Base-by-base conservation (phyloP, 2,329 filamentous ascomycete species). In the Penicillium rolfsii region DNA sequence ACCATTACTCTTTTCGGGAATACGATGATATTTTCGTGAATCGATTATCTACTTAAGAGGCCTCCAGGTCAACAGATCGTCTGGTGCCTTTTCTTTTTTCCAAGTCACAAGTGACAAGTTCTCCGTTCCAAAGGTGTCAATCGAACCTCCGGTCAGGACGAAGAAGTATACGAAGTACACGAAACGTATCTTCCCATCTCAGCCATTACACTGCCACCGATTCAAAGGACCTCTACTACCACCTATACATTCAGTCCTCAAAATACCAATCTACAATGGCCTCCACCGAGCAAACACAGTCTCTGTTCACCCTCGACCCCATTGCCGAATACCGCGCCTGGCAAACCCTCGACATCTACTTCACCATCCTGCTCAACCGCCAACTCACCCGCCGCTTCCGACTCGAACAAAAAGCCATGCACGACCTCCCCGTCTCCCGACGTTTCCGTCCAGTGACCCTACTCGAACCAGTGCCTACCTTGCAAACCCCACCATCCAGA, bases 281-380 rank as follows among this genome's bases (percentile, higher is more conserved):
- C 19, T 5, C 52, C 35, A 8, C 40, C 52, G 22, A 12, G 2
- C 8, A 52, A 52, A 14, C 26, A 16, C 43, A 55, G 28, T 9
- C 45, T 19, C 48, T 46, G 2, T 38, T 28, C 26, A 35, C 59
- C 2, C 63, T 68, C 14, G 67, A 70, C 56, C 58, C 67, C 5
- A 53, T 60, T 48, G 67, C 67, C 41, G 54, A 61, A 64, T 70
- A 52, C 45, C 65, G 67, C 53, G 67, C 61, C 61, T 68, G 55
- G 43, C 61, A 69, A 64, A 55, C 64, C 33, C 52, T 70, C 26
- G 49, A 55, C 3, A 46, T 64, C 55, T 61, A 62, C 52, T 67
- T 67, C 64, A 67, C 67, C 1, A 40, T 62, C 36, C 64, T 60
- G 4, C 54, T 70, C 11, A 70, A 70, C 55, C 64, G 59, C 36